phyloP scores from a whole-genome alignment of 2,329 filamentous ascomycete species.

The Aureobasidium sp. region DNA sequence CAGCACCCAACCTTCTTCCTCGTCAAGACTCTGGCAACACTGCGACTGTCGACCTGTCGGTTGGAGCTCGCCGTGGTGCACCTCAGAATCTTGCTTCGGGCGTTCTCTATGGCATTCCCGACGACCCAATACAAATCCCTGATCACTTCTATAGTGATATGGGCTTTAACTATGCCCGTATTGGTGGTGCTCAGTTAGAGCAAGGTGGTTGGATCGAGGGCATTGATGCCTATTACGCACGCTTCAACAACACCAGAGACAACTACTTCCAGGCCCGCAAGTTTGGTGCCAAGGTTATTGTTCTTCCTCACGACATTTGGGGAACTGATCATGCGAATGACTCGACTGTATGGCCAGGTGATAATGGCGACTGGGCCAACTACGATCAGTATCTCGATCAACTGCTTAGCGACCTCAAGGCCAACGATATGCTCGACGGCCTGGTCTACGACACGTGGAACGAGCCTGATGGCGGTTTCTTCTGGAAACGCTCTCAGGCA shows the following conservation, averaged over 20 bases:
- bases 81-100: constrained; percentile 34
- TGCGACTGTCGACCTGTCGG: neutral
- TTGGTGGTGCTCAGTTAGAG: constrained; percentile 35
- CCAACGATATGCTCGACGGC: constrained; percentile 29
- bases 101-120: constrained; percentile 37
- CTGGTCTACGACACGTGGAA: constrained; percentile 48
- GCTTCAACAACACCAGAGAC: constrained; percentile 37
- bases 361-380: constrained; percentile 41
- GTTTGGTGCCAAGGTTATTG: constrained; percentile 17
- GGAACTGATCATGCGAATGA: constrained; percentile 18
- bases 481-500: neutral
- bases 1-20: neutral
- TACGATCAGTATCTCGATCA: constrained; percentile 38
- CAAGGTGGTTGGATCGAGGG: constrained; percentile 36
- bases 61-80: constrained; percentile 18
- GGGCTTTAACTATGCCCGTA: constrained; percentile 34
- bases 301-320: constrained; percentile 22
- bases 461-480: constrained; percentile 33
- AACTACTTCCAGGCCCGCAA: constrained; percentile 40
- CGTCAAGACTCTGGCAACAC: neutral
- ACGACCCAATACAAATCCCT: constrained; percentile 32
- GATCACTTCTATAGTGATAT: constrained; percentile 33
- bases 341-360: constrained; percentile 37
- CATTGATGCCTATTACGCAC: constrained; percentile 22
- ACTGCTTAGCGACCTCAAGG: constrained; percentile 31